These are phyloP conservation scores for Leccinum insolens DNA, from an alignment of 1,284 basidiomycete genomes.

Conservation along the genomic window DNA sequence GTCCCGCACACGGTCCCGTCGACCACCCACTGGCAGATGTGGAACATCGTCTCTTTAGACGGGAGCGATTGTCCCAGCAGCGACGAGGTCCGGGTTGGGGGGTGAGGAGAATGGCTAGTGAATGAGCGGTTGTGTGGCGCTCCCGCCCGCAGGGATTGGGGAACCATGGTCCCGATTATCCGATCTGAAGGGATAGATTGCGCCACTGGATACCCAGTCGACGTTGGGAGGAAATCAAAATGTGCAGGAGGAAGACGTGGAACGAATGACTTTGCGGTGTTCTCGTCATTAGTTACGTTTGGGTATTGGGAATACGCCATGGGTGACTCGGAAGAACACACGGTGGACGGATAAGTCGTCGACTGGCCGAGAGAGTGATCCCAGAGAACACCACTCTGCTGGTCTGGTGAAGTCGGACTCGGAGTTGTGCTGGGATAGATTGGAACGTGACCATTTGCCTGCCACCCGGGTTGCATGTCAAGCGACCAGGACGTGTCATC, in stretches of 20 bases:
- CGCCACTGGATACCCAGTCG: neutral
- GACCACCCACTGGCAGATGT: conserved; percentile 4
- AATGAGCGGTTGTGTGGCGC: neutral
- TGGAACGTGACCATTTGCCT: neutral
- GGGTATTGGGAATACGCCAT: neutral
- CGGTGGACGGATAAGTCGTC: neutral
- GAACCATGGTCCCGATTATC: neutral
- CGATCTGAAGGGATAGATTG: neutral
- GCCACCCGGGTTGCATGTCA: neutral
- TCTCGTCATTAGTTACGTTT: neutral
- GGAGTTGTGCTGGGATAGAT: neutral
- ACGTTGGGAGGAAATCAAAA: neutral
- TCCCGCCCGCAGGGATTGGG: neutral
- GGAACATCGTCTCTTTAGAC: too few relatives aligned
- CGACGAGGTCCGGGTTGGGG: neutral
- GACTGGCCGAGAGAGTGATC: neutral
- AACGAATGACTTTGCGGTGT: neutral
- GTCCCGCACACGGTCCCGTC: conserved; percentile 9
- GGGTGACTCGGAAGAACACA: too few relatives aligned
- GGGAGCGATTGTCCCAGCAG: neutral
- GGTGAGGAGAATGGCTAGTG: neutral
- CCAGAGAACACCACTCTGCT: neutral
- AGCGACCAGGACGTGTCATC: neutral
- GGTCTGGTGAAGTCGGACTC: neutral
- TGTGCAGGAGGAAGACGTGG: neutral